These are phyloP conservation scores for Jatropha podagrica DNA, from an alignment of 441 rosid species.

Conservation along the genomic window DNA sequence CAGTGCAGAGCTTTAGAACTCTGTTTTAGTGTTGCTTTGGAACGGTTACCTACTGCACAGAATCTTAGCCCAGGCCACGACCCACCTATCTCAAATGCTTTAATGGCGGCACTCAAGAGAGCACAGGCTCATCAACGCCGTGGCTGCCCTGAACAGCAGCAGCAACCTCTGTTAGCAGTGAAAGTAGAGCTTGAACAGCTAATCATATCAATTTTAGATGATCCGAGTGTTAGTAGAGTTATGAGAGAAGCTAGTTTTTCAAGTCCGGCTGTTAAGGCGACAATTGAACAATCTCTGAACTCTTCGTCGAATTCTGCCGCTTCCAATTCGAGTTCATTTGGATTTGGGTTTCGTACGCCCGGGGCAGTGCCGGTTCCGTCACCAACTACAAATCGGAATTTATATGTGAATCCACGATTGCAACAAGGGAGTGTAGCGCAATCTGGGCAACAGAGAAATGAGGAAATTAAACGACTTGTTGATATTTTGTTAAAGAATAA, in stretches of 20 bases:
- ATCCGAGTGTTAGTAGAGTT: slow-evolving; percentile 93
- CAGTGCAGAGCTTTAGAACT: slow-evolving; percentile 99
- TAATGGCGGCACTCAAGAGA: slow-evolving; percentile 91
- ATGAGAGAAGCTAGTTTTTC: slow-evolving; percentile 99
- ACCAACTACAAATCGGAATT: slow-evolving; percentile 26
- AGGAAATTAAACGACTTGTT: slow-evolving; percentile 61
- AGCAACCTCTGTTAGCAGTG: slow-evolving; percentile 88
- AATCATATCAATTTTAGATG: slow-evolving; percentile 91
- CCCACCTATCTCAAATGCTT: slow-evolving; percentile 91
- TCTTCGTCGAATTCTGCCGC: slow-evolving; percentile 27
- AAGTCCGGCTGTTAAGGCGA: slow-evolving; percentile 89
- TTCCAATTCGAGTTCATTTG: slow-evolving; percentile 40
- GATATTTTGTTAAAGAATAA: slow-evolving; percentile 60
- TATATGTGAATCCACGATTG: slow-evolving; percentile 73
- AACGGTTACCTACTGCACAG: slow-evolving; percentile 74
- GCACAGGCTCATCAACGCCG: slow-evolving; percentile 98
- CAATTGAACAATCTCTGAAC: slow-evolving; percentile 73
- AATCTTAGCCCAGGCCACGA: slow-evolving; percentile 47
- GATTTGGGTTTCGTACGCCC: slow-evolving; percentile 60
- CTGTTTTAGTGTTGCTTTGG: slow-evolving; percentile 96
- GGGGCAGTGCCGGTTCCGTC: slow-evolving; percentile 21
- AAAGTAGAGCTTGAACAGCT: slow-evolving; percentile 97
- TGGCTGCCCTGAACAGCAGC: slow-evolving; percentile 97
- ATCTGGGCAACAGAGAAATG: slow-evolving; percentile 48
- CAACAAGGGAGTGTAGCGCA: slow-evolving; percentile 45